A percentile compares a stretch with the other conserved stretches of the same genome.
Conservation (phyloP, 2,329 filamentous ascomycete genomes). For the Arthrobotrys sinensis region DNA sequence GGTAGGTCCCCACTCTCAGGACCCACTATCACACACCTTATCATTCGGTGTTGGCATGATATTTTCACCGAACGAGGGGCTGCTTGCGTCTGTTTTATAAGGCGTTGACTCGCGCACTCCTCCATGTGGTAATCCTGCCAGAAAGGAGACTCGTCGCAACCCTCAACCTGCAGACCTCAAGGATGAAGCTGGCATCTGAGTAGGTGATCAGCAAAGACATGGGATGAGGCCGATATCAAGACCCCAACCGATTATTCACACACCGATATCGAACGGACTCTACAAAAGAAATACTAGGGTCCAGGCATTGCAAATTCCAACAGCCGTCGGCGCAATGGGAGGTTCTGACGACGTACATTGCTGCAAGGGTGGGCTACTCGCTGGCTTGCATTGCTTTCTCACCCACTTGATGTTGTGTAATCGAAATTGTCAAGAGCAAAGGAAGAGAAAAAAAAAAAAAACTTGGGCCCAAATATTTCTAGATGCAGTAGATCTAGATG, state of each 20-base stretch:
- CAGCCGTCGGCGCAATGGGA: conserved; percentile 1
- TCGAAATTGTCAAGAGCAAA: conserved; percentile 37
- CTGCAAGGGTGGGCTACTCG: not conserved
- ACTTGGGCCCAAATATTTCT: conserved; percentile 11
- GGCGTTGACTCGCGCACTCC: conserved; percentile 44
- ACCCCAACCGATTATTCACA: conserved; percentile 40
- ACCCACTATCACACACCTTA: conserved; percentile 43
- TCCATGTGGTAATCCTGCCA: conserved; percentile 12
- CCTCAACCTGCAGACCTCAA: conserved; percentile 35
- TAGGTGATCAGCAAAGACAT: conserved; percentile 35
- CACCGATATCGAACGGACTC: conserved; percentile 14
- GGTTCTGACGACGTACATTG: conserved; percentile 3
- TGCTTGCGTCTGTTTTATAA: conserved; percentile 29
- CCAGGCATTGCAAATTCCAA: conserved; percentile 1
- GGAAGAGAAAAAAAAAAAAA: conserved; percentile 6
- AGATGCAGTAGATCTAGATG: conserved; percentile 24
- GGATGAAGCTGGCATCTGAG: conserved; percentile 40
- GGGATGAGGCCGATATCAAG: conserved; percentile 34
- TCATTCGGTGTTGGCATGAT: conserved; percentile 52
- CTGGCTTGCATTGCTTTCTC: conserved; percentile 12
- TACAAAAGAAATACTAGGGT: not conserved
- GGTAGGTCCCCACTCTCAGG: conserved; percentile 45
- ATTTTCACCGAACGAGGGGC: conserved; percentile 49
- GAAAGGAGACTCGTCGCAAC: conserved; percentile 26
- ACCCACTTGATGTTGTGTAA: conserved; percentile 39